Evolutionary conservation across 2,329 filamentous ascomycete species (phyloP).

Genomic region (Purpureocillium lavendulum): DNA sequence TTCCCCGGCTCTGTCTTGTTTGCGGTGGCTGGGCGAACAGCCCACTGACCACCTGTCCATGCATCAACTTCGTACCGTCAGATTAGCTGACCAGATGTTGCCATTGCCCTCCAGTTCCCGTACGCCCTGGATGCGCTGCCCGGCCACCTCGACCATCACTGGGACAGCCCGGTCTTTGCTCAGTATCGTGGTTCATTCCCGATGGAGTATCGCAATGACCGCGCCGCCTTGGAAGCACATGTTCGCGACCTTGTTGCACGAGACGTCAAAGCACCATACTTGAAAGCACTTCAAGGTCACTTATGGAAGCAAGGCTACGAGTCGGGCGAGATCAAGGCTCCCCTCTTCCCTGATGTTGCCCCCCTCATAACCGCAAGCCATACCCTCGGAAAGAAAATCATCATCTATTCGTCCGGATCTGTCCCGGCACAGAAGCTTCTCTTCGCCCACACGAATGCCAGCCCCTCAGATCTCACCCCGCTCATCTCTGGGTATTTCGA

Average conservation of each 20-base stretch:
- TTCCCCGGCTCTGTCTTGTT: too few relatives aligned
- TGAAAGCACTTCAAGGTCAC: slow-evolving; percentile 73
- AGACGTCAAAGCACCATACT: slow-evolving; percentile 68
- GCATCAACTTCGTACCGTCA: too few relatives aligned
- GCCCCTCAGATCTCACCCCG: slow-evolving; percentile 49
- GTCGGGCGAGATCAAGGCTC: slow-evolving; percentile 59
- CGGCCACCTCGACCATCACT: slow-evolving; percentile 53
- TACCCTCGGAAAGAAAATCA: slow-evolving; percentile 45
- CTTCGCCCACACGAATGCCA: slow-evolving; percentile 57
- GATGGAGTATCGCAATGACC: slow-evolving; percentile 48
- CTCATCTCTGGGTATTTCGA: slow-evolving; percentile 65
- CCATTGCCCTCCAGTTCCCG: slow-evolving; percentile 51
- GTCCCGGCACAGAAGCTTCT: slow-evolving; percentile 74
- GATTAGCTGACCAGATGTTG: slow-evolving; percentile 11
- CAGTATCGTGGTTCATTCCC: slow-evolving; percentile 67
- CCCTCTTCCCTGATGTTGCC: slow-evolving; percentile 68
- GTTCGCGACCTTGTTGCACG: slow-evolving; percentile 60
- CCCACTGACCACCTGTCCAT: too few relatives aligned
- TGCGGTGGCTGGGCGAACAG: too few relatives aligned
- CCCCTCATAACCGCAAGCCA: slow-evolving; percentile 54
- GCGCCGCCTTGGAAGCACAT: slow-evolving; percentile 54
- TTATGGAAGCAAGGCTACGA: slow-evolving; percentile 70
- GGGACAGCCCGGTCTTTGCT: slow-evolving; percentile 56
- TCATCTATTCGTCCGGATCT: slow-evolving; percentile 78
- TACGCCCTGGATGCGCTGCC: slow-evolving; percentile 64